A percentile compares a stretch with the other conserved stretches of the same genome.
Evolutionary conservation across 345 rosid species (phyloP).

Genomic region (Gossypium raimondii): DNA sequence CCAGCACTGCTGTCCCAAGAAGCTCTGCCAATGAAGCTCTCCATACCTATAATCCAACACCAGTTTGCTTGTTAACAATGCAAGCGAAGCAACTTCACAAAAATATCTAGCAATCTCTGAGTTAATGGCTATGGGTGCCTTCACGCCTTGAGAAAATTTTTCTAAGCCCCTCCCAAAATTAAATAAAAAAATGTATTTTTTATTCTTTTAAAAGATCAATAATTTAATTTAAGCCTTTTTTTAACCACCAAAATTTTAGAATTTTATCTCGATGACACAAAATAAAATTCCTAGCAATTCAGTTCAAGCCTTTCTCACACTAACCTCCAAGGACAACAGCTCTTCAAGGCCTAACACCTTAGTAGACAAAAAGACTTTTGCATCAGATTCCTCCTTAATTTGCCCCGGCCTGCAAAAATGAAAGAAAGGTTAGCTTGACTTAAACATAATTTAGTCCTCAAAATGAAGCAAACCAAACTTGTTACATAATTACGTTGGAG

Average conservation of each 20-base stretch:
- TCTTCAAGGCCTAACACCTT: slow-evolving; percentile 12
- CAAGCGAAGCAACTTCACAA: not conserved
- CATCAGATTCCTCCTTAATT: not conserved
- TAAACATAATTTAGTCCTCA: not conserved
- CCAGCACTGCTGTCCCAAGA: slow-evolving; percentile 41
- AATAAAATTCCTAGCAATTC: too few relatives aligned
- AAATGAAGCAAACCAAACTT: not conserved
- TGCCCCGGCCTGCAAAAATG: slow-evolving; percentile 9
- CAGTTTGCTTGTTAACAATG: not conserved
- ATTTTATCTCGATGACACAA: too few relatives aligned
- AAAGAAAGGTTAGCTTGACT: not conserved
- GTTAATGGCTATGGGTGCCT: not conserved
- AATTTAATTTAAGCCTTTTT: too few relatives aligned
- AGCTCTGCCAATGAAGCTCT: slow-evolving; percentile 45
- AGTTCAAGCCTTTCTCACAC: not conserved
- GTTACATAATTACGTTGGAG: slow-evolving; percentile 5
- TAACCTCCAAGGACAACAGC: slow-evolving; percentile 15
- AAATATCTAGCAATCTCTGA: not conserved
- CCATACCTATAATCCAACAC: slow-evolving; percentile 42
- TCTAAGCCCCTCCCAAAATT: too few relatives aligned
- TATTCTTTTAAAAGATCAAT: too few relatives aligned
- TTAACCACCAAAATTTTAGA: too few relatives aligned
- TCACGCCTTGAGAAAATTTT: too few relatives aligned
- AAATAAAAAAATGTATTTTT: too few relatives aligned
- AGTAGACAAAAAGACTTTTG: not conserved